These are phyloP conservation scores for Alternaria gaisen DNA, from an alignment of 2,329 filamentous ascomycete species.

Conservation along the genomic window DNA sequence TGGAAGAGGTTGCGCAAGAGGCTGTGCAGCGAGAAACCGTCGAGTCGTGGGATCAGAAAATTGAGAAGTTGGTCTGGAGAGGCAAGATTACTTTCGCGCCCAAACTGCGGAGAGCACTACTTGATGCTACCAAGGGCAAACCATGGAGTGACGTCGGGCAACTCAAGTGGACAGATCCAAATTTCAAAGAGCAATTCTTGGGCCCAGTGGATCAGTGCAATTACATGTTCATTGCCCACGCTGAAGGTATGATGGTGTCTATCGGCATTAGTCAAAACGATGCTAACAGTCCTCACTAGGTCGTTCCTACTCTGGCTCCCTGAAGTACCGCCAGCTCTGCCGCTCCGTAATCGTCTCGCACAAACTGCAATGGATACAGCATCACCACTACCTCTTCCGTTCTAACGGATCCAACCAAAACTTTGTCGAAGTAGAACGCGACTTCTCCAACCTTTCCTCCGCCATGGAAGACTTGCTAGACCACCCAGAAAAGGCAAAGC, in stretches of 20 bases:
- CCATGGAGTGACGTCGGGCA: constrained; percentile 46
- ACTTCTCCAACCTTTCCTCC: constrained; percentile 43
- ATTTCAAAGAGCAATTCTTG: constrained; percentile 54
- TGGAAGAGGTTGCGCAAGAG: constrained; percentile 40
- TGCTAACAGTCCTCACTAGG: constrained; percentile 34
- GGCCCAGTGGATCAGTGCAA: constrained; percentile 63
- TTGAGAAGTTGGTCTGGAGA: constrained; percentile 46
- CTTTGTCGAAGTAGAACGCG: constrained; percentile 47
- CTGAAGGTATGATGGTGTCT: constrained; percentile 55
- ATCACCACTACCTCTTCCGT: constrained; percentile 45
- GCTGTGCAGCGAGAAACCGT: constrained; percentile 37
- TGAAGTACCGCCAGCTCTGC: constrained; percentile 64
- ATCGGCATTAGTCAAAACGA: not conserved
- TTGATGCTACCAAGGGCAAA: constrained; percentile 42
- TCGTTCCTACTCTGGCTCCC: constrained; percentile 59
- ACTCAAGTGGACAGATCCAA: constrained; percentile 39
- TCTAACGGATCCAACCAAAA: constrained; percentile 43
- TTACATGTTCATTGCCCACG: constrained; percentile 64
- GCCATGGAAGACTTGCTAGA: constrained; percentile 43
- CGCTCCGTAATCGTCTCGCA: constrained; percentile 47
- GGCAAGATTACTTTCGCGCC: constrained; percentile 45
- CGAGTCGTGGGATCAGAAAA: constrained; percentile 44
- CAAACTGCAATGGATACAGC: constrained; percentile 49
- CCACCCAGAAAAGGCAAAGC: constrained; percentile 44
- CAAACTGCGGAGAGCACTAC: constrained; percentile 39